These are phyloP conservation scores for Postia placenta DNA, from an alignment of 768 basidiomycete species.

Conservation along the genomic window DNA sequence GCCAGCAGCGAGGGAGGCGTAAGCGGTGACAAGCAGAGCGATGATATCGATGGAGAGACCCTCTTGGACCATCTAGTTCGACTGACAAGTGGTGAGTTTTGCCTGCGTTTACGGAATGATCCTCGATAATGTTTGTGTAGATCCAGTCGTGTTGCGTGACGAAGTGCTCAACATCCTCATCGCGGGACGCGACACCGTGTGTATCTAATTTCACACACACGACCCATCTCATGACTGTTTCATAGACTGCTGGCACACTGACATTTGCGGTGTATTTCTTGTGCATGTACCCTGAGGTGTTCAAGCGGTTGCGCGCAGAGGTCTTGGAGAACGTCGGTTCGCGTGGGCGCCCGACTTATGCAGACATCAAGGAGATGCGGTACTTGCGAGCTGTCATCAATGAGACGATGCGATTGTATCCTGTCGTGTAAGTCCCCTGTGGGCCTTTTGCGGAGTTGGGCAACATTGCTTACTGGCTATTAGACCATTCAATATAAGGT, in stretches of 20 bases:
- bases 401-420: conserved; percentile 37
- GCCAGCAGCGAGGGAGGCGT: neutral
- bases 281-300: conserved; percentile 24
- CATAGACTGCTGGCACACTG: conserved; percentile 27
- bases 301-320: conserved; percentile 27
- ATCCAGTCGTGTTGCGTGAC: conserved; percentile 25
- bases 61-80: conserved; percentile 36
- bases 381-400: conserved; percentile 32
- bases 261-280: conserved; percentile 30
- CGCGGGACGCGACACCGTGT: conserved; percentile 29
- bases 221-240: neutral
- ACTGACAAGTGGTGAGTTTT: conserved; percentile 29
- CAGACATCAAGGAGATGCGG: conserved; percentile 28
- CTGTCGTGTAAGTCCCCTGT: conserved; percentile 21
- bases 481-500: conserved; percentile 25
- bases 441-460: neutral
- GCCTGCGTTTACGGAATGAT: neutral
- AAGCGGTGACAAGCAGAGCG: conserved; percentile 1
- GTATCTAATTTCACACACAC: neutral
- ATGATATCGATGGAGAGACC: conserved; percentile 29
- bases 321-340: conserved; percentile 25
- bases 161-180: conserved; percentile 29
- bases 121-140: conserved; percentile 10
- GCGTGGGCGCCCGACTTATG: conserved; percentile 23
- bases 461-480: neutral